Evolutionary conservation across 768 basidiomycete species (phyloP), one percentile per base, ranked within the genome.

Genomic region (Tricholoma furcatifolium): DNA sequence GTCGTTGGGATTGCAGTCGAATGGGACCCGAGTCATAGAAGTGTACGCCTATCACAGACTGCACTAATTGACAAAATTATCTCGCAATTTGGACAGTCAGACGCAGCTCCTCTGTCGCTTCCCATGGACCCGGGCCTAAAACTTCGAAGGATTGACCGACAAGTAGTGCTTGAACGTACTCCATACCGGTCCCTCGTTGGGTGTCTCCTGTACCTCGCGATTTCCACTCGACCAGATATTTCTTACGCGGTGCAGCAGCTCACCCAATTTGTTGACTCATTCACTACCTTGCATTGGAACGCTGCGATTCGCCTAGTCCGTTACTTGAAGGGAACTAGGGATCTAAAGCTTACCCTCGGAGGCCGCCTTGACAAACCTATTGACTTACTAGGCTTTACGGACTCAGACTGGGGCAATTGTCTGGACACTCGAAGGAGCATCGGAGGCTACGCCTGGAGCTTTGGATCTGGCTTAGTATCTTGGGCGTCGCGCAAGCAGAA

Each of bases 321-420:
- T 10, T 50, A 50, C 39, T 41, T 50, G 10, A 50, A 50, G 30
- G 49, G 49, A n/a, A 43, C 49, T n/a, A 43, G 49, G 17, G 31
- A 50, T 21, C 24, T 50, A 14, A 50, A 42, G 32, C 39, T 50
- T 9, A 5, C 5, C 27, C 39, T 50, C n/a, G 48, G 48, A 34
- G 32, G 1, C 20, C n/a, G n/a, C n/a, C n/a, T n/a, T n/a, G n/a
- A 11, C 7, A 42, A 32, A 21, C 20, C 52, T 23, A 17, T 5
- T 48, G 67, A 4, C 14, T 55, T 1, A 56, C 6, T 20, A 47
- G 46, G 63, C 0, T 65, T 60, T 36, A 55, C 61, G 0, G 62
- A 70, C 43, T 53, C 61, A 0, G 61, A 63, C 12, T 63, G 56
- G 41, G 61, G 55, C 0, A 65, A 44, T 4, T 60, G 62, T 20